phyloP scores from a whole-genome alignment of 108 stramenopile species.

The Parmales sp. region DNA sequence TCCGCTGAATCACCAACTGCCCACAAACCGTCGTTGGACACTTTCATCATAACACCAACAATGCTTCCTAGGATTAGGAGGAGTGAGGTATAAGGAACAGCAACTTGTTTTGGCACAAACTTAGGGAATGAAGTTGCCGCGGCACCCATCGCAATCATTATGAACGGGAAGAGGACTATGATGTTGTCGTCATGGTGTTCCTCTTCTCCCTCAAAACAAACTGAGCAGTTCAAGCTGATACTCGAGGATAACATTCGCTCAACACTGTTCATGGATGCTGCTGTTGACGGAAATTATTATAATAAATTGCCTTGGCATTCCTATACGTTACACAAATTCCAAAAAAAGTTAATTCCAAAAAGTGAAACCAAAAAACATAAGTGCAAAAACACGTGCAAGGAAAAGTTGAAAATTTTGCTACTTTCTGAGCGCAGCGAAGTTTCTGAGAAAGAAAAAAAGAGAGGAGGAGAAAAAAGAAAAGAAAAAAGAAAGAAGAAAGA shows the following conservation, averaged over 20 bases:
- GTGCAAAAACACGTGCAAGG: too few relatives aligned
- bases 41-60: constrained; percentile 7
- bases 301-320: too few relatives aligned
- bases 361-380: too few relatives aligned
- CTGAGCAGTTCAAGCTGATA: not conserved
- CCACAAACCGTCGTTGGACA: not conserved
- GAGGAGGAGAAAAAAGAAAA: not conserved
- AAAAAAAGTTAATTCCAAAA: too few relatives aligned
- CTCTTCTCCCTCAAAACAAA: not conserved
- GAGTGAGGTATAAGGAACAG: constrained; percentile 15
- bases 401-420: too few relatives aligned
- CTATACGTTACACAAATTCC: too few relatives aligned
- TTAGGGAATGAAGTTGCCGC: too few relatives aligned
- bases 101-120: not conserved
- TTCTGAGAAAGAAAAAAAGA: not conserved
- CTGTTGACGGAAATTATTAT: too few relatives aligned
- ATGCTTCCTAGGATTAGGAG: constrained; percentile 1
- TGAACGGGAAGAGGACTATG: constrained; percentile 13
- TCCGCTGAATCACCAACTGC: not conserved
- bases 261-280: too few relatives aligned
- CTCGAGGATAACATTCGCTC: too few relatives aligned
- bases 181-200: constrained; percentile 4
- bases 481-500: not conserved
- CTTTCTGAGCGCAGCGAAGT: not conserved
- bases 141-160: constrained; percentile 13